Evolutionary conservation across 495 filamentous ascomycete genomes (phyloP).

Genomic region (Penicillium lagena): DNA sequence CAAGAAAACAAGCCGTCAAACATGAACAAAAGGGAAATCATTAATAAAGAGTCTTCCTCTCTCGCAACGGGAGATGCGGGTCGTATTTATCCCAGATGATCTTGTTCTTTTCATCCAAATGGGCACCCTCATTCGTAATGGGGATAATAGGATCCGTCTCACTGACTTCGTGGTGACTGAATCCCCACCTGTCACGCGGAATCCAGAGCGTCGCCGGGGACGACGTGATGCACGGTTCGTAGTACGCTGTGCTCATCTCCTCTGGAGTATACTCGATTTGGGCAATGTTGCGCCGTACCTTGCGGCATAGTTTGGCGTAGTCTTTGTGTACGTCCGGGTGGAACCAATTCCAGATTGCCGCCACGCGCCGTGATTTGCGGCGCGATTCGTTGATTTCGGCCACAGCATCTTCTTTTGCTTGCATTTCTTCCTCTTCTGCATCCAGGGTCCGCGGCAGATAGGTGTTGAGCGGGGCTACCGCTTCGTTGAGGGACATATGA

Average conservation of each 20-base stretch:
- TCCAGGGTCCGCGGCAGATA: constrained; percentile 61
- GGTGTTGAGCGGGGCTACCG: constrained; percentile 65
- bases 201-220: constrained; percentile 62
- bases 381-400: constrained; percentile 16
- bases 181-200: constrained; percentile 57
- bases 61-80: constrained; percentile 32
- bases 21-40: neutral
- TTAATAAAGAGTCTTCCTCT: constrained; percentile 34
- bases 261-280: constrained; percentile 47
- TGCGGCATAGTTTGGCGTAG: constrained; percentile 59
- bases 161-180: constrained; percentile 55
- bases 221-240: constrained; percentile 59
- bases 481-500: constrained; percentile 68
- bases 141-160: constrained; percentile 47
- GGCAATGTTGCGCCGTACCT: constrained; percentile 57
- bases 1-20: neutral
- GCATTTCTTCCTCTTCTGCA: constrained; percentile 36
- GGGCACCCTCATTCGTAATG: constrained; percentile 59
- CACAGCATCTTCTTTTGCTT: constrained; percentile 28
- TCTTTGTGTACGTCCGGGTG: constrained; percentile 70
- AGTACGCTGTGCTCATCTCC: constrained; percentile 53
- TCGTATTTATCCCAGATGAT: constrained; percentile 51
- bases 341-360: constrained; percentile 59
- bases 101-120: constrained; percentile 56
- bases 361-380: constrained; percentile 8